These are phyloP conservation scores for Hypoxylon sp. DNA, from an alignment of 2,329 filamentous ascomycete species.

Conservation along the genomic window DNA sequence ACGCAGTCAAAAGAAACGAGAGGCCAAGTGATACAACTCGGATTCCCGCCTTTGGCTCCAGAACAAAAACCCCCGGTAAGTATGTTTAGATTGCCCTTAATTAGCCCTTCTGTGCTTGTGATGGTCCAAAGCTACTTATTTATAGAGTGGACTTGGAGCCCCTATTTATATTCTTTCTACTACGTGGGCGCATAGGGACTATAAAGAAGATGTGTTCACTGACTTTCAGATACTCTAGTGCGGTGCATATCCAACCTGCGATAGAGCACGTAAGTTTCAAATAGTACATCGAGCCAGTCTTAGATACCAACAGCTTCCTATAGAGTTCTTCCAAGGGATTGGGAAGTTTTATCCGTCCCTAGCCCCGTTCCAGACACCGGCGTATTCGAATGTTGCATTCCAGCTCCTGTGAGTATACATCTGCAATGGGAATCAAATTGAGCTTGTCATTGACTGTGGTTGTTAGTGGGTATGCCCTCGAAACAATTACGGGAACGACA, in stretches of 20 bases:
- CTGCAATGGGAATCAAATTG: slow-evolving; percentile 19
- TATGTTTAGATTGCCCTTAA: neutral
- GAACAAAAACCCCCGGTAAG: slow-evolving; percentile 47
- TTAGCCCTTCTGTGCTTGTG: neutral
- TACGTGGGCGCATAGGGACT: too few relatives aligned
- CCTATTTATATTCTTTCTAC: neutral
- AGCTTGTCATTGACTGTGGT: slow-evolving; percentile 51
- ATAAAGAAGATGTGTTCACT: neutral
- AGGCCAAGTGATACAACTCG: slow-evolving; percentile 47
- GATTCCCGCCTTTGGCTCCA: slow-evolving; percentile 52
- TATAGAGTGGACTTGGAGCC: neutral
- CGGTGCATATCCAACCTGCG: slow-evolving; percentile 50
- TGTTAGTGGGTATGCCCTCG: slow-evolving; percentile 58
- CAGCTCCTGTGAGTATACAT: slow-evolving; percentile 52
- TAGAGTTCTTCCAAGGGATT: slow-evolving; percentile 53
- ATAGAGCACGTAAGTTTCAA: slow-evolving; percentile 48
- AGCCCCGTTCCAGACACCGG: slow-evolving; percentile 47
- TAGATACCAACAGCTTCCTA: slow-evolving; percentile 19
- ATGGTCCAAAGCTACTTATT: neutral
- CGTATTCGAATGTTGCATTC: slow-evolving; percentile 53
- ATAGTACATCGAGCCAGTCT: neutral
- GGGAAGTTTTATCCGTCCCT: slow-evolving; percentile 50
- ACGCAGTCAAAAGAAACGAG: slow-evolving; percentile 47
- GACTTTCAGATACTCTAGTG: slow-evolving; percentile 35
- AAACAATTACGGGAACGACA: slow-evolving; percentile 56